A percentile compares a stretch with the other conserved stretches of the same genome.
Evolutionary conservation across 2,329 filamentous ascomycete genomes (phyloP).

Genomic region (Plectosphaerella cucumerina): DNA sequence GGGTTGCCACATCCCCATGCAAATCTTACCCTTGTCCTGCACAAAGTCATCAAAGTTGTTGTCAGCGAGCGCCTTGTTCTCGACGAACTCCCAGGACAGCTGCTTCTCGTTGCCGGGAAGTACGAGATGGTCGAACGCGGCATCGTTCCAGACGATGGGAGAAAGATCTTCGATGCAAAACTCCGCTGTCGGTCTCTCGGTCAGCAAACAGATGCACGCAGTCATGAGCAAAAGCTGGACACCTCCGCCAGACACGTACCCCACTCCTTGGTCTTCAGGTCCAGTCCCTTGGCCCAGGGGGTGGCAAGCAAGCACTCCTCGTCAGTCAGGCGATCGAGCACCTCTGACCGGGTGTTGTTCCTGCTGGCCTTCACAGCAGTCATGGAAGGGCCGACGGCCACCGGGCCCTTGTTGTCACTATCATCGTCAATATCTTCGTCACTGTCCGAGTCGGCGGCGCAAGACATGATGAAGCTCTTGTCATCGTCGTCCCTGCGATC

Average conservation of each 20-base stretch:
- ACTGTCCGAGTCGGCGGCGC: not conserved
- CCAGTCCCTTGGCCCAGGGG: slow-evolving; percentile 32
- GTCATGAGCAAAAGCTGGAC: too few relatives aligned
- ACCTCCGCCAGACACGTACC: not conserved
- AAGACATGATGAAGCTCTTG: not conserved
- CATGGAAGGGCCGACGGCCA: not conserved
- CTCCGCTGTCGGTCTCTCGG: not conserved
- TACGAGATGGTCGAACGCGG: slow-evolving; percentile 30
- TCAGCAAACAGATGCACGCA: too few relatives aligned
- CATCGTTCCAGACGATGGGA: slow-evolving; percentile 27
- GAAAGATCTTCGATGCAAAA: not conserved
- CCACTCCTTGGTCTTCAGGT: slow-evolving; percentile 29
- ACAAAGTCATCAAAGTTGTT: slow-evolving; percentile 28
- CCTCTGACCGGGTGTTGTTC: slow-evolving; percentile 13
- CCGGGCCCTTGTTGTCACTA: not conserved
- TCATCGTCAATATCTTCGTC: not conserved
- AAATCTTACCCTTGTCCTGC: slow-evolving; percentile 22
- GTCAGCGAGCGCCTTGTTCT: slow-evolving; percentile 24
- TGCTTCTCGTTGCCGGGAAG: slow-evolving; percentile 31
- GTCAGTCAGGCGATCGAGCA: slow-evolving; percentile 22
- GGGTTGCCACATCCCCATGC: not conserved
- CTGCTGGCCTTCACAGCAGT: not conserved
- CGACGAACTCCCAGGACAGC: slow-evolving; percentile 31
- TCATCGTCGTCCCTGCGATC: not conserved
- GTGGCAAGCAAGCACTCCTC: slow-evolving; percentile 28